These are phyloP conservation scores for Aspergillus ustus DNA, from an alignment of 2,329 filamentous ascomycete species.

Conservation along the genomic window DNA sequence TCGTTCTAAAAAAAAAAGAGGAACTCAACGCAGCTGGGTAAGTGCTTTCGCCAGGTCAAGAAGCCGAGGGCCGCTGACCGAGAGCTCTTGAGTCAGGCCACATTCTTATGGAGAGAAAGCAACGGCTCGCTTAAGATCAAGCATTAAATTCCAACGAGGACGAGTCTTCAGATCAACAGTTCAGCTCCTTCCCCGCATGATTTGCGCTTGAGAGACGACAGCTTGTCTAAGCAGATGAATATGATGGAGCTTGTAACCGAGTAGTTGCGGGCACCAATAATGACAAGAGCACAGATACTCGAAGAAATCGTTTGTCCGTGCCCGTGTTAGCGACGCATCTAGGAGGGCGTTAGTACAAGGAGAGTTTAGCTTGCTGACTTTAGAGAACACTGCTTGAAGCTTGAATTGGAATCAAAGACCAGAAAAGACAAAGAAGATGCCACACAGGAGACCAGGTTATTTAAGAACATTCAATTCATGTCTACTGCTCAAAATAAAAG, in stretches of 20 bases:
- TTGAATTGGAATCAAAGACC: background rate
- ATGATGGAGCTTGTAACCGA: background rate
- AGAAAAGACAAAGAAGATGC: background rate
- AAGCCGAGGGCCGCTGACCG: constrained; percentile 7
- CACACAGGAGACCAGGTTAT: background rate
- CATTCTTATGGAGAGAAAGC: background rate
- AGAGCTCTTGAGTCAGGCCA: background rate
- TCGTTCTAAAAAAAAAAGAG: background rate
- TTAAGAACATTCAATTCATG: background rate
- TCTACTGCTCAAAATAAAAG: background rate
- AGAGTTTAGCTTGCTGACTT: background rate
- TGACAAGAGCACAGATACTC: background rate
- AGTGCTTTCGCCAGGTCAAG: background rate
- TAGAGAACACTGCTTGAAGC: background rate
- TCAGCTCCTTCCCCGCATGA: background rate
- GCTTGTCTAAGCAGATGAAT: background rate
- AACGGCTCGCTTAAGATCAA: background rate
- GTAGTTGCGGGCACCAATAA: constrained; percentile 7
- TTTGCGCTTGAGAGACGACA: background rate
- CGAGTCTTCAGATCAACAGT: background rate
- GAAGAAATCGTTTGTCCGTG: background rate
- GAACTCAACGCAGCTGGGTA: background rate
- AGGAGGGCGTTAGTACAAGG: background rate
- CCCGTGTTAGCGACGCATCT: background rate
- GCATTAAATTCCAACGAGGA: background rate